A percentile compares a stretch with the other conserved stretches of the same genome.
These are phyloP conservation scores for Tolypocladium endophyticum DNA, from an alignment of 2,329 filamentous ascomycete genomes.

Conservation along the genomic window DNA sequence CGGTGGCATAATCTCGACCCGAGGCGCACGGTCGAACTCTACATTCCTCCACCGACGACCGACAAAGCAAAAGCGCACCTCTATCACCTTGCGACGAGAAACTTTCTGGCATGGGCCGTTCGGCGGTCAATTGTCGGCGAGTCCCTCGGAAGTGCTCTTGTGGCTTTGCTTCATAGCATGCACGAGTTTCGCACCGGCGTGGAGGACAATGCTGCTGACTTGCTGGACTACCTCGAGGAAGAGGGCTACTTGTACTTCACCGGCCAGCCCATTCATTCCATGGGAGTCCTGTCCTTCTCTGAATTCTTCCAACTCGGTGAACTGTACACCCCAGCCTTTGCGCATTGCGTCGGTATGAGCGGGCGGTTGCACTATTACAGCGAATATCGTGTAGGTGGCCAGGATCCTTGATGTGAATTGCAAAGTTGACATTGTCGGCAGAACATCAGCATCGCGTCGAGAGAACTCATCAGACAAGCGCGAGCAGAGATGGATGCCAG, in stretches of 20 bases:
- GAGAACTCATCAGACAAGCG: slow-evolving; percentile 53
- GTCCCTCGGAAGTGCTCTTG: slow-evolving; percentile 52
- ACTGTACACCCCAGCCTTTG: slow-evolving; percentile 65
- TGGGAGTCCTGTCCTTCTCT: slow-evolving; percentile 57
- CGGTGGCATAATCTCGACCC: slow-evolving; percentile 20
- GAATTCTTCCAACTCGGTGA: slow-evolving; percentile 53
- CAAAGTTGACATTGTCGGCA: slow-evolving; percentile 17
- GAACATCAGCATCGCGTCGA: slow-evolving; percentile 42
- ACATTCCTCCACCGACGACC: slow-evolving; percentile 51
- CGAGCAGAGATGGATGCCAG: slow-evolving; percentile 55
- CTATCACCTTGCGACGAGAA: slow-evolving; percentile 60
- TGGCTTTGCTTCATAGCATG: slow-evolving; percentile 56
- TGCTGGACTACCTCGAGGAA: slow-evolving; percentile 55
- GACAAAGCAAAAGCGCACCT: slow-evolving; percentile 44
- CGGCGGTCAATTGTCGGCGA: slow-evolving; percentile 56
- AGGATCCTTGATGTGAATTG: not conserved
- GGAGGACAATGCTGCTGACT: slow-evolving; percentile 47
- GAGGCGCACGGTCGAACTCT: slow-evolving; percentile 43
- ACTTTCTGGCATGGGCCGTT: slow-evolving; percentile 64
- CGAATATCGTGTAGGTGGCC: slow-evolving; percentile 47
- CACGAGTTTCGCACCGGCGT: slow-evolving; percentile 44
- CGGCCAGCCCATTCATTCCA: slow-evolving; percentile 54
- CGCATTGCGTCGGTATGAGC: slow-evolving; percentile 71
- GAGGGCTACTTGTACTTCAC: slow-evolving; percentile 61
- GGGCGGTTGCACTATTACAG: slow-evolving; percentile 43